These are phyloP conservation scores for Aristolochia contorta DNA, from an alignment of 164 flowering plant species.

Conservation along the genomic window DNA sequence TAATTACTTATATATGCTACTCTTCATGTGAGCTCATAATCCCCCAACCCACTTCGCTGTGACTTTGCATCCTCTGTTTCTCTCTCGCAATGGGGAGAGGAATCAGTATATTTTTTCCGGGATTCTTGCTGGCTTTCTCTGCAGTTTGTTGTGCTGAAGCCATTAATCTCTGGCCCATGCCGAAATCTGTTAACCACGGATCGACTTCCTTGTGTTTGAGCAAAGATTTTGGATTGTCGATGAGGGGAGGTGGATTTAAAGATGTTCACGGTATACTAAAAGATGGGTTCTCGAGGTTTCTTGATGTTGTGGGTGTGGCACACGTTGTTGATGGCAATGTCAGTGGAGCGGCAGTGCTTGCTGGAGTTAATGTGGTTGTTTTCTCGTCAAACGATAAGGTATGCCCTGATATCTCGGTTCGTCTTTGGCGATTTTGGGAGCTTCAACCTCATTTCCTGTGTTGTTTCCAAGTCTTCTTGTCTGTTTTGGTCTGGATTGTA, in stretches of 20 bases:
- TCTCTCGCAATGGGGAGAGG: background rate
- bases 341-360: constrained; percentile 22
- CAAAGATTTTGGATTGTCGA: constrained; percentile 38
- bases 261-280: constrained; percentile 56
- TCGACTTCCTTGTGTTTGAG: constrained; percentile 24
- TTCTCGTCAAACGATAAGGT: constrained; percentile 58
- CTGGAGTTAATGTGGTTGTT: constrained; percentile 45
- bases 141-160: constrained; percentile 12
- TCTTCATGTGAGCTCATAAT: no score
- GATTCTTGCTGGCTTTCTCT: background rate
- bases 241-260: constrained; percentile 32
- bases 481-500: background rate
- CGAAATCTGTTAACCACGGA: constrained; percentile 40
- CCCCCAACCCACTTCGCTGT: no score
- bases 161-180: constrained; percentile 77
- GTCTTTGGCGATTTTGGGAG: background rate
- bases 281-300: constrained; percentile 51
- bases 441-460: background rate
- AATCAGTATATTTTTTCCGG: background rate
- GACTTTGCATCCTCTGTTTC: no score
- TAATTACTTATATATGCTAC: no score
- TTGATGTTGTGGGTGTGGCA: constrained; percentile 25
- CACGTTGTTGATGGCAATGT: constrained; percentile 40
- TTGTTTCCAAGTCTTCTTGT: background rate
- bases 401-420: background rate